phyloP scores from a whole-genome alignment of 129 eudicot genomes.

The Tanacetum coccineum region DNA sequence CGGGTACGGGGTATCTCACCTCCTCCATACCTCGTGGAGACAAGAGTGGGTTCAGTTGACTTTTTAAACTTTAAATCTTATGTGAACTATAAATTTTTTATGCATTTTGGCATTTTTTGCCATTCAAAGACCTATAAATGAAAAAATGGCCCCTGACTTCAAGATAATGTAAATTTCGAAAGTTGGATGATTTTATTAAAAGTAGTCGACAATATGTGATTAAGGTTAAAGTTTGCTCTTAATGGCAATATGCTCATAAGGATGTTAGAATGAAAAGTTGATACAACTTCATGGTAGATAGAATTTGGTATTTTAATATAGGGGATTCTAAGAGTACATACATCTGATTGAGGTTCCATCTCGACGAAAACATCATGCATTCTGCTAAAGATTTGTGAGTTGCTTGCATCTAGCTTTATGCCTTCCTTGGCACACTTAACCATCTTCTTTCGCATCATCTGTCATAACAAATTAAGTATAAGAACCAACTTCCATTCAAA shows the following conservation, averaged over 20 bases:
- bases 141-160: too few relatives aligned
- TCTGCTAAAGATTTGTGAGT: conserved; percentile 70
- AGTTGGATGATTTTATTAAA: too few relatives aligned
- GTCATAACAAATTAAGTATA: conserved; percentile 7
- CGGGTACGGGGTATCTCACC: not conserved
- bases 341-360: conserved; percentile 70
- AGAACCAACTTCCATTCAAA: conserved; percentile 1
- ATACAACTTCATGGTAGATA: not conserved
- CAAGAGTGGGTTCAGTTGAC: too few relatives aligned
- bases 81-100: too few relatives aligned
- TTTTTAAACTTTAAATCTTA: too few relatives aligned
- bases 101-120: too few relatives aligned
- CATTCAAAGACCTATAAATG: too few relatives aligned
- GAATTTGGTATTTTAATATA: too few relatives aligned
- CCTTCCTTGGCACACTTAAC: conserved; percentile 72
- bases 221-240: too few relatives aligned
- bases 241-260: not conserved
- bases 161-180: too few relatives aligned
- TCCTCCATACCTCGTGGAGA: too few relatives aligned
- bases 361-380: conserved; percentile 86
- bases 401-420: conserved; percentile 59
- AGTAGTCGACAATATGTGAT: too few relatives aligned
- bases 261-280: not conserved
- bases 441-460: conserved; percentile 86
- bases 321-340: conserved; percentile 21